These are phyloP conservation scores for Neurospora discreta DNA, from an alignment of 495 filamentous ascomycete genomes.

Conservation along the genomic window DNA sequence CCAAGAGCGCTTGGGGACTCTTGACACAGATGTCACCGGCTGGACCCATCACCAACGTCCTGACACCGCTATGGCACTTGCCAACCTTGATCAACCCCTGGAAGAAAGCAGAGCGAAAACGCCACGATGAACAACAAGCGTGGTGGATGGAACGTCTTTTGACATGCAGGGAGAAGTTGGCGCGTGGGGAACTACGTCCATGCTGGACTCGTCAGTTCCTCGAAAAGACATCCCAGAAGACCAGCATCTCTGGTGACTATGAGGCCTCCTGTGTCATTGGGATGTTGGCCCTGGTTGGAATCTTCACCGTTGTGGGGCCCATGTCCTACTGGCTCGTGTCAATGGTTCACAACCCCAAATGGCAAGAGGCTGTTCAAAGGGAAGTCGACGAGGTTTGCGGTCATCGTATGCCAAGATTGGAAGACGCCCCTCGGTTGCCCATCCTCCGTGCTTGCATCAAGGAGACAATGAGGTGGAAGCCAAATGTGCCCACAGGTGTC, in stretches of 20 bases:
- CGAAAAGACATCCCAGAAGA: slow-evolving; percentile 24
- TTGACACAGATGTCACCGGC: slow-evolving; percentile 33
- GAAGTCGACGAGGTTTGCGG: slow-evolving; percentile 43
- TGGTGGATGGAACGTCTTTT: slow-evolving; percentile 28
- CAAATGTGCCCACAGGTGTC: slow-evolving; percentile 35
- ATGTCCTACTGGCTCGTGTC: slow-evolving; percentile 30
- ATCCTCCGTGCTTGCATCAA: slow-evolving; percentile 41
- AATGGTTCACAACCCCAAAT: slow-evolving; percentile 31
- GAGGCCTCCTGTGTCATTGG: slow-evolving; percentile 30
- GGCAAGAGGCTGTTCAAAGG: slow-evolving; percentile 33
- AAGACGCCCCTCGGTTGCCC: slow-evolving; percentile 31
- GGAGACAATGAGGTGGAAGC: slow-evolving; percentile 42
- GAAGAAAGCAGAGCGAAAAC: slow-evolving; percentile 28
- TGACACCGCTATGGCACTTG: slow-evolving; percentile 31
- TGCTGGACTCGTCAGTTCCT: slow-evolving; percentile 29
- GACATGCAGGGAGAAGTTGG: slow-evolving; percentile 12
- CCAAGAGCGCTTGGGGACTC: slow-evolving; percentile 27
- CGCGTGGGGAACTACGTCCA: slow-evolving; percentile 15
- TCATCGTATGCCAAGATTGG: slow-evolving; percentile 27
- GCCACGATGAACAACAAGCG: slow-evolving; percentile 29
- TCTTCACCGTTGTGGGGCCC: slow-evolving; percentile 33
- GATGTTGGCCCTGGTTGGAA: slow-evolving; percentile 32
- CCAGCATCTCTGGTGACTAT: slow-evolving; percentile 26
- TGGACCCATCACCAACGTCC: slow-evolving; percentile 32
- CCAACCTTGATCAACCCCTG: slow-evolving; percentile 28